Percentiles rank a stretch among this genome's conserved stretches.
These are phyloP conservation scores for Darksidea phi DNA, from an alignment of 495 filamentous ascomycete species.

Conservation along the genomic window DNA sequence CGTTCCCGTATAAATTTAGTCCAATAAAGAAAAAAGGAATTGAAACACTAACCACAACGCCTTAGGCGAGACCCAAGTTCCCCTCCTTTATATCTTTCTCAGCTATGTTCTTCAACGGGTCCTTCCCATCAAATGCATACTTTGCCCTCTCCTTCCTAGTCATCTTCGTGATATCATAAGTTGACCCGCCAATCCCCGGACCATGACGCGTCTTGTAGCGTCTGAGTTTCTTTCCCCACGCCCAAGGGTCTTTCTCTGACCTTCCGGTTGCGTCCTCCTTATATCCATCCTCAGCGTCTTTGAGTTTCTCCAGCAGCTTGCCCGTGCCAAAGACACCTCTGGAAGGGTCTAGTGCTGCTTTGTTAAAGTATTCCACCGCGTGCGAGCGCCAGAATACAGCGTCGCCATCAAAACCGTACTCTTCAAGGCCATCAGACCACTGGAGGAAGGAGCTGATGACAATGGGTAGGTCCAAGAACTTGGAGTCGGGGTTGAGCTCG, in stretches of 20 bases:
- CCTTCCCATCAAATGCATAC: slow-evolving; percentile 24
- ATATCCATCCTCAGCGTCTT: not conserved
- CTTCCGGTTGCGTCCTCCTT: not conserved
- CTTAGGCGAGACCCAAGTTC: too few species aligned
- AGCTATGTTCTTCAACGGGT: slow-evolving; percentile 17
- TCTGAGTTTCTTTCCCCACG: not conserved
- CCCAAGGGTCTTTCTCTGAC: slow-evolving; percentile 12
- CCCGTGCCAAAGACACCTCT: slow-evolving; percentile 6
- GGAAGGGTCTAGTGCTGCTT: not conserved
- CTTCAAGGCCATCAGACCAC: slow-evolving; percentile 2
- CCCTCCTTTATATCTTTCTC: slow-evolving; percentile 2
- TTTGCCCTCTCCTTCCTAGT: slow-evolving; percentile 14
- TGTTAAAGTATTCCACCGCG: slow-evolving; percentile 17
- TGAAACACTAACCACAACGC: too few species aligned
- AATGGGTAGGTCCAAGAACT: slow-evolving; percentile 13
- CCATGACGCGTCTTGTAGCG: slow-evolving; percentile 9
- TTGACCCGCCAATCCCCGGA: slow-evolving; percentile 2
- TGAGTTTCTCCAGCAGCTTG: slow-evolving; percentile 4
- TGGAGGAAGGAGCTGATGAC: slow-evolving; percentile 18
- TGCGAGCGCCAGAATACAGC: slow-evolving; percentile 3
- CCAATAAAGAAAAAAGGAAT: too few species aligned
- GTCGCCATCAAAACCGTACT: slow-evolving; percentile 13
- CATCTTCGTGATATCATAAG: slow-evolving; percentile 33
- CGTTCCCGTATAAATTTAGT: too few species aligned
- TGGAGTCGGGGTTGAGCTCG: slow-evolving; percentile 10